These are phyloP conservation scores for Fusarium burgessii DNA, from an alignment of 2,329 filamentous ascomycete genomes.

Conservation along the genomic window DNA sequence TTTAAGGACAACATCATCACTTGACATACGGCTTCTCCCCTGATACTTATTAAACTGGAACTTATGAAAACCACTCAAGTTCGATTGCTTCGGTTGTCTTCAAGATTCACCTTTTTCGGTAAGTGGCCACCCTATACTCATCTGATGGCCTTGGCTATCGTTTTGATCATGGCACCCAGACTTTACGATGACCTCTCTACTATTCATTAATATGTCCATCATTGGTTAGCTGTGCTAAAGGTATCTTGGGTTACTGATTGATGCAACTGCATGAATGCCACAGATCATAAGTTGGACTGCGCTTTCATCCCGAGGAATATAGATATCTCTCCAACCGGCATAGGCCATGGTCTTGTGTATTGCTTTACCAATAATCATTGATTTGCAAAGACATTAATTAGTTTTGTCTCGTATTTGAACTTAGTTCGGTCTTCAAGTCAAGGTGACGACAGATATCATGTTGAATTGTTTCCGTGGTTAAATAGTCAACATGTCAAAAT, in stretches of 20 bases:
- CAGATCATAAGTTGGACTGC: neutral
- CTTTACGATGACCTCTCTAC: neutral
- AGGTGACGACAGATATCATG: neutral
- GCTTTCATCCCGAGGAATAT: neutral
- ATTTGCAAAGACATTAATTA: neutral
- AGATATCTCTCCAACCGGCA: rapidly evolving
- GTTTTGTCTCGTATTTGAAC: neutral
- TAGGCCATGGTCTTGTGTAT: neutral
- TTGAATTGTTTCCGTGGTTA: neutral
- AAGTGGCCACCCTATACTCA: neutral
- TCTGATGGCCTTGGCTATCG: neutral
- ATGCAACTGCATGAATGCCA: neutral
- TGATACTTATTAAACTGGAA: neutral
- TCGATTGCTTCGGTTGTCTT: neutral
- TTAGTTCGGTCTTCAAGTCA: neutral
- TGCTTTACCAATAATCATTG: neutral
- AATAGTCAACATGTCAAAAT: neutral
- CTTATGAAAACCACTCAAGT: neutral
- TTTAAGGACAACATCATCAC: rapidly evolving
- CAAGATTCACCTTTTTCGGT: neutral
- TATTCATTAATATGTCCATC: neutral
- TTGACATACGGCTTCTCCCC: rapidly evolving
- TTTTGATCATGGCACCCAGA: neutral
- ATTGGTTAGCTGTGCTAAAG: rapidly evolving
- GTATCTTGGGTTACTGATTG: neutral